Evolutionary conservation across 164 flowering plant species (phyloP).

Genomic region (Dillenia turbinata): DNA sequence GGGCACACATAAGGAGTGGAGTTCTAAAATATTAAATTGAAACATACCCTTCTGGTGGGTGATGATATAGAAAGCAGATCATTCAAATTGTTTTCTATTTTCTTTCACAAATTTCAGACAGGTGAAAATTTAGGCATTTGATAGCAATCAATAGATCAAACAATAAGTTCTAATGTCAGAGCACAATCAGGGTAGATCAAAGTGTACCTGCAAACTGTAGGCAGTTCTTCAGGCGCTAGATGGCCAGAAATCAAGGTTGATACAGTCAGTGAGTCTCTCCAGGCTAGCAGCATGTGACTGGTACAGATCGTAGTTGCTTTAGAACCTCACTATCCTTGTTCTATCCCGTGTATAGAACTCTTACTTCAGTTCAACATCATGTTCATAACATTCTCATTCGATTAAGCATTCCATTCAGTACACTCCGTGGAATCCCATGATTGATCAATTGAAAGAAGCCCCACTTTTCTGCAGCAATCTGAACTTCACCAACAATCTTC

Average conservation of each 20-base stretch:
- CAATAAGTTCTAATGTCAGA: too few relatives aligned
- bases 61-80: too few relatives aligned
- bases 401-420: constrained; percentile 10
- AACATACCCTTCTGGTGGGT: too few relatives aligned
- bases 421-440: constrained; percentile 7
- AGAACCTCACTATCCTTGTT: constrained; percentile 1
- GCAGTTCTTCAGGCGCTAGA: constrained; percentile 11
- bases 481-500: neutral
- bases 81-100: too few relatives aligned
- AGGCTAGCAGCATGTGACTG: constrained; percentile 14
- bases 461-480: constrained; percentile 6
- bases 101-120: too few relatives aligned
- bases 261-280: constrained; percentile 16
- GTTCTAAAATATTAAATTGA: too few relatives aligned
- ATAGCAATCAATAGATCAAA: too few relatives aligned
- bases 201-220: constrained; percentile 13
- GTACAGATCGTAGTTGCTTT: constrained; percentile 16
- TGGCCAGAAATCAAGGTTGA: neutral
- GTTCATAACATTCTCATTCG: constrained; percentile 10
- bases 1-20: too few relatives aligned
- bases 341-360: constrained; percentile 11
- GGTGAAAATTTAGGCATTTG: too few relatives aligned
- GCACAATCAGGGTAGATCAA: too few relatives aligned
- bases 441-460: constrained; percentile 18
- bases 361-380: constrained; percentile 7